These are phyloP conservation scores for Dryas octopetala DNA, from an alignment of 306 rosid genomes.

Conservation along the genomic window DNA sequence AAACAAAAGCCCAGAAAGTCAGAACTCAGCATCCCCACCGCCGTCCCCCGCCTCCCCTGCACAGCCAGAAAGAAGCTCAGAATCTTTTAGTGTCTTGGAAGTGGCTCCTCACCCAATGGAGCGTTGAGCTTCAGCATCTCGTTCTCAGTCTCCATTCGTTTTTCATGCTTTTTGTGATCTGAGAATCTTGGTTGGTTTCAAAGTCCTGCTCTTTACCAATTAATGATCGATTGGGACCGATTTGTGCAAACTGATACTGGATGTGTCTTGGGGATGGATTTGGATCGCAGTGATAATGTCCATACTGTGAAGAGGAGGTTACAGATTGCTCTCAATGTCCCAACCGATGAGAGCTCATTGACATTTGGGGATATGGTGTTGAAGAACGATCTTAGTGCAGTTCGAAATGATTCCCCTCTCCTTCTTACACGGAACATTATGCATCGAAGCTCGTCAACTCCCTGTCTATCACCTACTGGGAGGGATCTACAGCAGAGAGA, in stretches of 20 bases:
- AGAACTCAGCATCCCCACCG: too few species aligned
- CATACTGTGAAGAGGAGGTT: constrained; percentile 96
- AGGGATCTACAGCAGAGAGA: constrained; percentile 83
- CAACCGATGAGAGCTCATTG: constrained; percentile 83
- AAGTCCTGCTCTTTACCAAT: constrained; percentile 14
- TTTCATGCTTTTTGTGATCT: background rate
- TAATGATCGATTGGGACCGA: constrained; percentile 55
- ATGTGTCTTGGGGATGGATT: constrained; percentile 86
- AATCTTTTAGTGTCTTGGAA: constrained; percentile 27
- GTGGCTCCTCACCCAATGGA: constrained; percentile 38
- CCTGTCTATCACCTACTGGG: constrained; percentile 86
- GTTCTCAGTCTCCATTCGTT: constrained; percentile 7
- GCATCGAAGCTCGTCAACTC: constrained; percentile 96
- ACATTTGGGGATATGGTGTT: constrained; percentile 89
- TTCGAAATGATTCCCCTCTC: constrained; percentile 82
- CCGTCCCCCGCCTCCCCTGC: too few species aligned
- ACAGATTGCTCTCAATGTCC: constrained; percentile 88
- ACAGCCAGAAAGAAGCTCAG: too few species aligned
- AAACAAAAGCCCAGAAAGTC: too few species aligned
- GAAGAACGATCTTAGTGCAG: constrained; percentile 79
- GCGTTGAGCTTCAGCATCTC: constrained; percentile 3
- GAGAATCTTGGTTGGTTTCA: constrained; percentile 18
- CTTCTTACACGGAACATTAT: constrained; percentile 72
- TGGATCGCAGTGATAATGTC: constrained; percentile 81
- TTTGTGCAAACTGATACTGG: constrained; percentile 89